Conservation (phyloP, 495 filamentous ascomycete genomes). For the Xylaria scruposa region DNA sequence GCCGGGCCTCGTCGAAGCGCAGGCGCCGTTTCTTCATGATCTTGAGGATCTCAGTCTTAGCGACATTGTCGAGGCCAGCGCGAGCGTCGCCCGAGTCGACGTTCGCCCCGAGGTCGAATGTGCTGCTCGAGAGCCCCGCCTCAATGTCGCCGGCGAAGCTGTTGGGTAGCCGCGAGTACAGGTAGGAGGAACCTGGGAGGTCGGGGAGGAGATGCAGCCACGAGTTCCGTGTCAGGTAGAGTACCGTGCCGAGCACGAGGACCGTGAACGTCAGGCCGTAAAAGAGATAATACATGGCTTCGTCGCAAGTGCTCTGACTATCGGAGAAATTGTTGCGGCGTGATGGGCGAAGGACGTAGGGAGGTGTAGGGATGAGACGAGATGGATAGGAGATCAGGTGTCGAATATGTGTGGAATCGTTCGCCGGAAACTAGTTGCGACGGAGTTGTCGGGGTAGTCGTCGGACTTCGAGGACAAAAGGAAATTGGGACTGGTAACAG, state of each 20-base stretch:
- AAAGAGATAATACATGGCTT: slow-evolving; percentile 81
- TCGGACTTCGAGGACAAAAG: slow-evolving; percentile 3
- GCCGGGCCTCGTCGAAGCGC: slow-evolving; percentile 88
- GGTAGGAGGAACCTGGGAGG: slow-evolving; percentile 63
- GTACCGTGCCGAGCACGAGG: slow-evolving; percentile 64
- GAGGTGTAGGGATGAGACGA: not conserved
- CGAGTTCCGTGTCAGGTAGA: slow-evolving; percentile 78
- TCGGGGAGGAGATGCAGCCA: slow-evolving; percentile 73
- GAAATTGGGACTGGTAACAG: slow-evolving; percentile 16
- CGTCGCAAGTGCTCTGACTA: slow-evolving; percentile 15
- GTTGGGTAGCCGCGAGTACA: slow-evolving; percentile 75
- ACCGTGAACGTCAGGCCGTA: slow-evolving; percentile 72
- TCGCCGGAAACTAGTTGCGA: not conserved
- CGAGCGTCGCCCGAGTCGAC: slow-evolving; percentile 76
- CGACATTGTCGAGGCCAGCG: slow-evolving; percentile 76
- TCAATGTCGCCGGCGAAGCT: slow-evolving; percentile 83
- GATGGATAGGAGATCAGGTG: not conserved
- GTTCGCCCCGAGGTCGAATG: slow-evolving; percentile 83
- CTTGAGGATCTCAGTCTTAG: slow-evolving; percentile 77
- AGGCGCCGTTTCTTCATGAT: slow-evolving; percentile 85
- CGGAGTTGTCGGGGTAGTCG: slow-evolving; percentile 6
- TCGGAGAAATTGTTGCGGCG: not conserved
- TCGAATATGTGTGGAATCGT: not conserved
- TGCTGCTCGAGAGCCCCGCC: slow-evolving; percentile 77
- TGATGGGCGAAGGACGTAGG: not conserved